Percentiles rank a stretch among this genome's conserved stretches.
phyloP scores from a whole-genome alignment of 768 basidiomycete genomes.

The Mrakia gelida region DNA sequence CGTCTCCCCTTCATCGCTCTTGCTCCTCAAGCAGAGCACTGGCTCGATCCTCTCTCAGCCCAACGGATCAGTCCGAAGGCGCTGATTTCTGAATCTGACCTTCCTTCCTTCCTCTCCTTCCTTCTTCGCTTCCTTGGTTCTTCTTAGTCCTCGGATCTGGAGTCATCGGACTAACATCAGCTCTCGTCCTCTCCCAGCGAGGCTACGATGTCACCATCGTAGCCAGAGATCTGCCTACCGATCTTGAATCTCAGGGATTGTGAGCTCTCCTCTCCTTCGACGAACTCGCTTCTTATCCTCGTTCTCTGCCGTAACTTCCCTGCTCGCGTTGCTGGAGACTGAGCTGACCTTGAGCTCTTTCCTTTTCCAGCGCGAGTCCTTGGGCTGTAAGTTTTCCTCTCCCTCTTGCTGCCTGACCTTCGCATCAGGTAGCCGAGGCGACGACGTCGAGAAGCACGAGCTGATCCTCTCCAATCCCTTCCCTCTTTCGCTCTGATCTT shows the following conservation, averaged over 20 bases:
- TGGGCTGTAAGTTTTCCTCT: slow-evolving; percentile 2
- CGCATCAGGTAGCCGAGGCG: not conserved
- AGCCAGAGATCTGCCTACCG: slow-evolving; percentile 28
- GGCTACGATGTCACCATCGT: slow-evolving; percentile 28
- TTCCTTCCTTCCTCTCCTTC: not conserved
- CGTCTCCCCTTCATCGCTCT: not conserved
- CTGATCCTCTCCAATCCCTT: not conserved
- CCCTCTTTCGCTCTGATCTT: not conserved
- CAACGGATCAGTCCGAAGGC: not conserved
- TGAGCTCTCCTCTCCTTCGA: not conserved
- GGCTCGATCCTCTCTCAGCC: not conserved
- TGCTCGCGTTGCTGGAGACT: too few species aligned
- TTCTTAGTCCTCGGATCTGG: slow-evolving; percentile 25
- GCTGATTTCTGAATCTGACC: not conserved
- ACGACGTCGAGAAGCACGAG: not conserved
- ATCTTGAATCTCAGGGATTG: slow-evolving; percentile 13
- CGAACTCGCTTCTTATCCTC: not conserved
- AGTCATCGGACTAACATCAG: slow-evolving; percentile 26
- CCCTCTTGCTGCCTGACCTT: too few species aligned
- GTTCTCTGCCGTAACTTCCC: not conserved
- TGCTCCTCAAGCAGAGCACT: too few species aligned
- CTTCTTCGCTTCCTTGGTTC: not conserved
- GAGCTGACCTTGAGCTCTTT: not conserved
- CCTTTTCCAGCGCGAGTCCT: not conserved
- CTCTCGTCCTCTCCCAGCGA: slow-evolving; percentile 21